phyloP scores from a whole-genome alignment of 306 rosid genomes.

The Boehmeria nivea region DNA sequence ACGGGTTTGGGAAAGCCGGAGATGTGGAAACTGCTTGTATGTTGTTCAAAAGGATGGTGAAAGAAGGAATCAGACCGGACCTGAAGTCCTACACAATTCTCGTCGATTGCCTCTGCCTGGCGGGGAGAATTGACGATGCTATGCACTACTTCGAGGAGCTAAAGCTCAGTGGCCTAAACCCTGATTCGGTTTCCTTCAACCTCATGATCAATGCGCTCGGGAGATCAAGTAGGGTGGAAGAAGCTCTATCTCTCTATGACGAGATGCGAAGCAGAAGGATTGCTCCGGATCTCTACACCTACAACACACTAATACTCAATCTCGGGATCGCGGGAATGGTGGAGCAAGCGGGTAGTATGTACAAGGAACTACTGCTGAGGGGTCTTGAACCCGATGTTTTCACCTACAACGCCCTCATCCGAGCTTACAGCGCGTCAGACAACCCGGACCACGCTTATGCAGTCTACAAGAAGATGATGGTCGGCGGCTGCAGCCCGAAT shows the following conservation, averaged over 20 bases:
- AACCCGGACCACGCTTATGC: constrained; percentile 68
- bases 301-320: constrained; percentile 68
- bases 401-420: constrained; percentile 92
- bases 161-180: constrained; percentile 70
- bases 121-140: constrained; percentile 78
- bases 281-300: constrained; percentile 77
- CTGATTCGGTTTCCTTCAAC: constrained; percentile 65
- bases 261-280: constrained; percentile 74
- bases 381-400: constrained; percentile 89
- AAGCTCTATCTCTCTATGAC: constrained; percentile 59
- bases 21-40: constrained; percentile 54
- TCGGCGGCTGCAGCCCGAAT: constrained; percentile 80
- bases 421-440: constrained; percentile 66
- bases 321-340: constrained; percentile 82
- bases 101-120: constrained; percentile 64
- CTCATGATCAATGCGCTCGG: constrained; percentile 81
- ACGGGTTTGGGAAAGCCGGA: constrained; percentile 84
- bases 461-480: constrained; percentile 81
- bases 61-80: constrained; percentile 85
- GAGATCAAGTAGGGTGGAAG: constrained; percentile 55
- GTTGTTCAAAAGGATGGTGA: constrained; percentile 68
- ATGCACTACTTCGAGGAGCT: constrained; percentile 67
- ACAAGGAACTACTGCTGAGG: constrained; percentile 57
- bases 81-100: constrained; percentile 79
- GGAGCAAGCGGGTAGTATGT: constrained; percentile 67